Percentiles rank a stretch among this genome's conserved stretches.
These are phyloP conservation scores for Phytophthora aleatoria DNA, from an alignment of 352 stramenopile genomes.

Conservation along the genomic window DNA sequence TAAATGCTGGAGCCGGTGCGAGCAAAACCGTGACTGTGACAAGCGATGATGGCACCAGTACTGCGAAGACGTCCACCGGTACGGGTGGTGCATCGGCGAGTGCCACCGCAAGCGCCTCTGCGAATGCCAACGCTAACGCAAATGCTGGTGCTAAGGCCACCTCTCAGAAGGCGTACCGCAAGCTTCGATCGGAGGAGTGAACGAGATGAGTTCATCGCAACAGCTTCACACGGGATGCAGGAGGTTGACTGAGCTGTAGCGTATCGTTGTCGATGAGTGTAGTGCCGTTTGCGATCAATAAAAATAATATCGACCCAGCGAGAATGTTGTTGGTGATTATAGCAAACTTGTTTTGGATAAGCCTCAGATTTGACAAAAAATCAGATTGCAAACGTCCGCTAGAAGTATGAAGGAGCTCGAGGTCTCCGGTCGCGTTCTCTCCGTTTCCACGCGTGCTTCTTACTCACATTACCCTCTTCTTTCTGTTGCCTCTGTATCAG, in stretches of 20 bases:
- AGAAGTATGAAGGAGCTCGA: slow-evolving; percentile 23
- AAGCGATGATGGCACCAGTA: slow-evolving; percentile 2
- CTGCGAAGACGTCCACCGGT: slow-evolving; percentile 10
- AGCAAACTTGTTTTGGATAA: no score
- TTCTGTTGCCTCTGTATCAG: slow-evolving; percentile 12
- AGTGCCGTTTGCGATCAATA: not conserved
- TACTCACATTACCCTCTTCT: not conserved
- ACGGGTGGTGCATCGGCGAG: slow-evolving; percentile 5
- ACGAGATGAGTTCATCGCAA: not conserved
- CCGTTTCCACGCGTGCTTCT: not conserved
- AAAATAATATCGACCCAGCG: not conserved
- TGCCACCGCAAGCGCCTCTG: slow-evolving; percentile 8
- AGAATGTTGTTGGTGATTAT: no score
- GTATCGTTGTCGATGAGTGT: not conserved
- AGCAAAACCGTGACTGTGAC: slow-evolving; percentile 12
- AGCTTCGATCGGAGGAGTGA: slow-evolving; percentile 10
- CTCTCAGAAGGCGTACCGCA: slow-evolving; percentile 23
- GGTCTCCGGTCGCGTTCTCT: slow-evolving; percentile 6
- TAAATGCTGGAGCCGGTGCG: slow-evolving; percentile 1
- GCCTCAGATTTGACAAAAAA: slow-evolving; percentile 2
- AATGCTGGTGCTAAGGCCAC: not conserved
- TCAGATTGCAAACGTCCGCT: slow-evolving; percentile 15
- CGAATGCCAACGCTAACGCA: not conserved
- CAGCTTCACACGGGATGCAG: not conserved
- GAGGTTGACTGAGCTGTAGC: not conserved